Evolutionary conservation across 129 eudicot species (phyloP), one percentile per base, ranked within the genome.

Genomic region (Glebionis coronaria): DNA sequence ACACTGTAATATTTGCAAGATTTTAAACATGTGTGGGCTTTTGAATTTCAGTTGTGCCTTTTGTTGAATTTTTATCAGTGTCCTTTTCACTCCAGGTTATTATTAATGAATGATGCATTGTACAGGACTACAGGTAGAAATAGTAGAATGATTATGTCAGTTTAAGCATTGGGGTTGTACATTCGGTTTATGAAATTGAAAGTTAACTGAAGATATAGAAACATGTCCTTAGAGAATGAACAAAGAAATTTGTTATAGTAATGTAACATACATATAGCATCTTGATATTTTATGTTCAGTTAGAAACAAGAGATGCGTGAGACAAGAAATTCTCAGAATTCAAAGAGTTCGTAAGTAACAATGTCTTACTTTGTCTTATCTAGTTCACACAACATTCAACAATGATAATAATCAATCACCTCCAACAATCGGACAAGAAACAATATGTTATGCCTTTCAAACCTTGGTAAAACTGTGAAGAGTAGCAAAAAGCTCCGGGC

Each of bases 381-480:
- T 9, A 61, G 35, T 71, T 40, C 16, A 54, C 57, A 72, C 73
- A 20, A 67, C 61, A 74, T 50, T 61, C 42, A 71, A 67, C 73
- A 67, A 67, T 47, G 46, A 10, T 38, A 16, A 67, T 35, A 67
- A 49, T 44, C 64, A 56, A 74, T 25, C 54, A 67, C 61, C 38
- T 35, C 14, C 49, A 53, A 57, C 7, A 58, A 57, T 72, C 63
- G 31, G 63, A 42, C 76, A 74, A 56, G 53, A 74, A 74, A 46
- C 67, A 71, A 67, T 47, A 68, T 73, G 71, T 40, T 78, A 67
- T 78, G 82, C 50, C 59, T 78, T 28, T 61, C 82, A 6, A 44
- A 71, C 1, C 38, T 78, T 12, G 82, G 82, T 13, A 78, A 78
- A 73, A 70, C 21, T 13, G 66, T 62, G 4, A 76, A n/a, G 51